Percentiles rank a stretch among this genome's conserved stretches.
phyloP scores from a whole-genome alignment of 2,329 filamentous ascomycete species.

The Blastomyces parvus region DNA sequence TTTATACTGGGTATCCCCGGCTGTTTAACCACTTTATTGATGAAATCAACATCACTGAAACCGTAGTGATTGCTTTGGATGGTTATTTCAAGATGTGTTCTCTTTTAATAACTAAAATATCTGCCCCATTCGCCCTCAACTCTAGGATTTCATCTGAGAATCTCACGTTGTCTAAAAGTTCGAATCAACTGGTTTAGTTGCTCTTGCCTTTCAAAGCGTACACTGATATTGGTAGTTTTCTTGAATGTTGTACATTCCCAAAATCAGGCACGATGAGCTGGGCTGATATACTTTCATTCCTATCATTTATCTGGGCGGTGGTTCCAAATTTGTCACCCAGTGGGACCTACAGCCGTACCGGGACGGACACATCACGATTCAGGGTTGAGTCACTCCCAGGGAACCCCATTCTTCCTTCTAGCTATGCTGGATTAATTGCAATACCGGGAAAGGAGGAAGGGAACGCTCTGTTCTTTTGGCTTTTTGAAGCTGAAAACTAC shows the following conservation, averaged over 20 bases:
- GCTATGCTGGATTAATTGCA: slow-evolving; percentile 29
- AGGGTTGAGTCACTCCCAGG: slow-evolving; percentile 25
- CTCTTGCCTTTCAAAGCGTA: neutral
- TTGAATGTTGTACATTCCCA: neutral
- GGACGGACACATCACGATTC: slow-evolving; percentile 18
- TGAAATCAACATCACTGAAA: neutral
- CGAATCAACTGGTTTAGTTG: neutral
- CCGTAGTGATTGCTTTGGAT: neutral
- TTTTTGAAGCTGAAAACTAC: slow-evolving; percentile 26
- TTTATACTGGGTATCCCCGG: neutral
- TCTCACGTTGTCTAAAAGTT: neutral
- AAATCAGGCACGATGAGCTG: slow-evolving; percentile 6
- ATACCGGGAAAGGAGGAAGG: slow-evolving; percentile 22
- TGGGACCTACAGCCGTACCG: neutral
- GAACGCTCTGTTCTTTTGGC: slow-evolving; percentile 31
- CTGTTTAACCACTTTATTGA: neutral
- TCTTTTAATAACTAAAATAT: neutral
- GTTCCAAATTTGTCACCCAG: neutral
- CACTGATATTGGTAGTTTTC: neutral
- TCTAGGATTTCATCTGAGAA: neutral
- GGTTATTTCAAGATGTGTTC: neutral
- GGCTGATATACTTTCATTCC: neutral
- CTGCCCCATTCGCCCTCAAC: too few species aligned
- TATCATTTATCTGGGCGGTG: neutral
- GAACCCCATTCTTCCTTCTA: slow-evolving; percentile 22